These are phyloP conservation scores for Xylariaceae sp. DNA, from an alignment of 2,329 filamentous ascomycete genomes.

Conservation along the genomic window DNA sequence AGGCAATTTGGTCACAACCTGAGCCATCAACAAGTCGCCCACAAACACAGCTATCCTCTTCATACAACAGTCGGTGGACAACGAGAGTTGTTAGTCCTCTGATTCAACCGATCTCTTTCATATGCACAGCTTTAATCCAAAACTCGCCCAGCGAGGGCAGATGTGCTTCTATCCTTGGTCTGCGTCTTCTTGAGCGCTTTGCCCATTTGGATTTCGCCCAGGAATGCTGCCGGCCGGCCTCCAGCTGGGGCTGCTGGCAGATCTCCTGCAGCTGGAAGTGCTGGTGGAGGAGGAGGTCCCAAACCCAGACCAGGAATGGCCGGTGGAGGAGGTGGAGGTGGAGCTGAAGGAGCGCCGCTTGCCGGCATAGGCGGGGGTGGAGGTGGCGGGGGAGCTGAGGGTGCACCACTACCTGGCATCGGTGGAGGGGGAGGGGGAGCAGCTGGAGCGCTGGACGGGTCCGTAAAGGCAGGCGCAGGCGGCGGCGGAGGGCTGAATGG, in stretches of 20 bases:
- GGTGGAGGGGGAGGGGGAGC: slow-evolving; percentile 38
- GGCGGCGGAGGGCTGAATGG: slow-evolving; percentile 32
- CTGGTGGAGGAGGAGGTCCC: slow-evolving; percentile 41
- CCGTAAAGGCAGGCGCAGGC: slow-evolving; percentile 30
- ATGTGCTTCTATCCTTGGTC: slow-evolving; percentile 79
- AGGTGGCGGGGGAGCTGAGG: slow-evolving; percentile 31
- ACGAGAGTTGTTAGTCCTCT: too few relatives aligned
- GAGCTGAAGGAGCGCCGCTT: slow-evolving; percentile 38
- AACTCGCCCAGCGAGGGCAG: slow-evolving; percentile 73
- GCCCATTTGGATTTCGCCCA: slow-evolving; percentile 81
- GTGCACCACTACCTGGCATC: slow-evolving; percentile 19
- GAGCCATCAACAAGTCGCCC: too few relatives aligned
- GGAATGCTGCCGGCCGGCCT: slow-evolving; percentile 58
- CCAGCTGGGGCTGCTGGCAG: slow-evolving; percentile 45
- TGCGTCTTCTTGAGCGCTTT: slow-evolving; percentile 78
- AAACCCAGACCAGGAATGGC: slow-evolving; percentile 41
- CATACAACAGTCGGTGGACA: too few relatives aligned
- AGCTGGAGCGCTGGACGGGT: slow-evolving; percentile 29
- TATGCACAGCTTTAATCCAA: too few relatives aligned
- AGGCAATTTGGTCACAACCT: too few relatives aligned
- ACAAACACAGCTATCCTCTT: too few relatives aligned
- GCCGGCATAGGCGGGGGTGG: slow-evolving; percentile 36
- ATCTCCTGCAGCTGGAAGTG: slow-evolving; percentile 39
- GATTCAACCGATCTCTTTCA: too few relatives aligned
- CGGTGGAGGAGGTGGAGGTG: slow-evolving; percentile 40